phyloP scores from a whole-genome alignment of 306 rosid species.

The Dalbergia oliveri region DNA sequence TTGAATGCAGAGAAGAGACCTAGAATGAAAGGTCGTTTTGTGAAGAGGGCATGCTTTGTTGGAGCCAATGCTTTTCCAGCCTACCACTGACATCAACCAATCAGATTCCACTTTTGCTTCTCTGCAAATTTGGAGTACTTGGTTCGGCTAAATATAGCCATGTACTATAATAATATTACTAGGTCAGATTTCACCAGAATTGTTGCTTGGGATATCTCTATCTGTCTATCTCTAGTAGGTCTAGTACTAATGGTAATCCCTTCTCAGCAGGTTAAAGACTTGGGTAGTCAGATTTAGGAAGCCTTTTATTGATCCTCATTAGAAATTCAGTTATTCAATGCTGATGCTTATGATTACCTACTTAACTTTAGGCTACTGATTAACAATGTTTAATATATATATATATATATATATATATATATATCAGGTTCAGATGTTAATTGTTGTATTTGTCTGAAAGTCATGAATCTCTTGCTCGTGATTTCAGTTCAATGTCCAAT shows the following conservation, averaged over 20 bases:
- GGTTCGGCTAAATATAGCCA: slow-evolving; percentile 25
- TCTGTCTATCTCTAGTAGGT: slow-evolving; percentile 17
- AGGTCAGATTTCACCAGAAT: slow-evolving; percentile 23
- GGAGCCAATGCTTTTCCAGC: slow-evolving; percentile 34
- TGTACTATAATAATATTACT: slow-evolving; percentile 20
- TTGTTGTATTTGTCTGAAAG: not conserved
- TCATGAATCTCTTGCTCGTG: not conserved
- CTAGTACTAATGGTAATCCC: slow-evolving; percentile 14
- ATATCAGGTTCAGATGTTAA: too few species aligned
- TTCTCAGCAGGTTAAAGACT: slow-evolving; percentile 23
- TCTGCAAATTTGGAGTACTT: slow-evolving; percentile 51
- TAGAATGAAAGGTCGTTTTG: slow-evolving; percentile 93
- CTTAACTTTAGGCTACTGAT: slow-evolving; percentile 11
- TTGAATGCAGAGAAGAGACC: slow-evolving; percentile 96
- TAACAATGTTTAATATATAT: slow-evolving; percentile 36
- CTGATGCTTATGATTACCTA: slow-evolving; percentile 14
- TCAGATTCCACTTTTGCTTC: slow-evolving; percentile 54
- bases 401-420: too few species aligned
- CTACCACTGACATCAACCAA: not conserved
- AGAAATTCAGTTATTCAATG: slow-evolving; percentile 36
- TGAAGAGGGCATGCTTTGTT: slow-evolving; percentile 69
- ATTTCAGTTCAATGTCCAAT: not conserved
- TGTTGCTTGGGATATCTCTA: slow-evolving; percentile 34
- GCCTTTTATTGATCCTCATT: slow-evolving; percentile 7
- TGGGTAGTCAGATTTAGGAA: slow-evolving; percentile 41